These are phyloP conservation scores for Moricandia moricandioides DNA, from an alignment of 345 rosid species.

Conservation along the genomic window DNA sequence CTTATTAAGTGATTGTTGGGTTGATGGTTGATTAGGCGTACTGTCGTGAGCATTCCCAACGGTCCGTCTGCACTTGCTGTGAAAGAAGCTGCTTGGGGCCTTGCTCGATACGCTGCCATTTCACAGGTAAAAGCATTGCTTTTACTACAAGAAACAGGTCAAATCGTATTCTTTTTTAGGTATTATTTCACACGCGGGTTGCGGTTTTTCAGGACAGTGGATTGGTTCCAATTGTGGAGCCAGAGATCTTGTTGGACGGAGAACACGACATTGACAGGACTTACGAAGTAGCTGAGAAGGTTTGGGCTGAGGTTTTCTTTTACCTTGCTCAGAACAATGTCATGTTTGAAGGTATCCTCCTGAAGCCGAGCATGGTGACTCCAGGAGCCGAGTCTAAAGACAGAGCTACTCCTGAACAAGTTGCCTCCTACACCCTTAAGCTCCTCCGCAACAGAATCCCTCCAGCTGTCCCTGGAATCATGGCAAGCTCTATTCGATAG, in stretches of 20 bases:
- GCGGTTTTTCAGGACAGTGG: constrained; percentile 69
- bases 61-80: constrained; percentile 95
- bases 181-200: constrained; percentile 2
- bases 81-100: constrained; percentile 99
- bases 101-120: constrained; percentile 93
- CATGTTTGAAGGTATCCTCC: constrained; percentile 91
- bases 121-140: constrained; percentile 55
- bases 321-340: constrained; percentile 97
- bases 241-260: constrained; percentile 95
- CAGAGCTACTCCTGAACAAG: constrained; percentile 74
- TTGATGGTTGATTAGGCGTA: constrained; percentile 63
- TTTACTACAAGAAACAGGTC: constrained; percentile 11
- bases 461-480: constrained; percentile 94
- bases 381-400: constrained; percentile 97
- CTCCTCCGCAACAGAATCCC: constrained; percentile 88
- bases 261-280: constrained; percentile 92
- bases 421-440: constrained; percentile 89
- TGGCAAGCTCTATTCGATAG: constrained; percentile 51
- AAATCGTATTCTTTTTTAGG: not conserved
- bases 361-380: constrained; percentile 99
- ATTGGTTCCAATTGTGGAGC: constrained; percentile 98
- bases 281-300: constrained; percentile 88
- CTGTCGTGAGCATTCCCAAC: constrained; percentile 97
- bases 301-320: constrained; percentile 98
- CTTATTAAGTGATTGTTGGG: not conserved